A percentile compares a stretch with the other conserved stretches of the same genome.
Conservation (phyloP, 2,329 filamentous ascomycete genomes). For the Fusarium paranaense region DNA sequence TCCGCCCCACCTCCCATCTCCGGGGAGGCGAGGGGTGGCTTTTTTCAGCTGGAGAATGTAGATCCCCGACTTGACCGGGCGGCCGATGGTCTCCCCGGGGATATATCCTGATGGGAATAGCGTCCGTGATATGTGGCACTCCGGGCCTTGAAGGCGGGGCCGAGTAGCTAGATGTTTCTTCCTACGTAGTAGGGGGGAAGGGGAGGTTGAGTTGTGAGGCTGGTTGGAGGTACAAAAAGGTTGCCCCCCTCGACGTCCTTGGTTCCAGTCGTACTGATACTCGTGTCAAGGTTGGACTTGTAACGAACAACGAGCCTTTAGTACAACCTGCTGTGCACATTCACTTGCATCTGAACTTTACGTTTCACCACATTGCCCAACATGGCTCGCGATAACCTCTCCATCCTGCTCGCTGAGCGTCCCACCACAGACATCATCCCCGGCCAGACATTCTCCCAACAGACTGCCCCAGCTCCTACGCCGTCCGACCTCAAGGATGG, state of each 20-base stretch:
- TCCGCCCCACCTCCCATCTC: background rate
- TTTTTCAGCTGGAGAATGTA: slow-evolving; percentile 1
- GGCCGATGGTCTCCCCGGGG: slow-evolving; percentile 29
- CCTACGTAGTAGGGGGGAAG: background rate
- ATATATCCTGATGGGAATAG: slow-evolving; percentile 43
- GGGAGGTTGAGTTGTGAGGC: background rate
- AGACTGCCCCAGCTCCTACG: slow-evolving; percentile 63
- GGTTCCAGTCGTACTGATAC: background rate
- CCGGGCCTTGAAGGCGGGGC: background rate
- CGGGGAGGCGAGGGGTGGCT: background rate
- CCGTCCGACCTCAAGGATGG: slow-evolving; percentile 69
- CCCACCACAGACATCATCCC: slow-evolving; percentile 71
- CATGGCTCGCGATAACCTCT: slow-evolving; percentile 60
- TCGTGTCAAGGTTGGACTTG: background rate
- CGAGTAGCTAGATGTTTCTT: background rate
- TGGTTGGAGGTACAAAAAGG: slow-evolving; percentile 1
- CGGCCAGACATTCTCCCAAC: slow-evolving; percentile 71
- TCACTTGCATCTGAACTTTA: background rate
- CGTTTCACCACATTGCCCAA: background rate
- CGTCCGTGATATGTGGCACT: slow-evolving; percentile 29
- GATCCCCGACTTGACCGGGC: slow-evolving; percentile 35
- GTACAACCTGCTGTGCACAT: background rate
- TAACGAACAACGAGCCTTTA: background rate
- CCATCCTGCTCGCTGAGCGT: slow-evolving; percentile 72
- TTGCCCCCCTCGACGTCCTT: background rate